A percentile compares a stretch with the other conserved stretches of the same genome.
Evolutionary conservation across 1,284 basidiomycete species (phyloP).

Genomic region (Marasmius oreades): DNA sequence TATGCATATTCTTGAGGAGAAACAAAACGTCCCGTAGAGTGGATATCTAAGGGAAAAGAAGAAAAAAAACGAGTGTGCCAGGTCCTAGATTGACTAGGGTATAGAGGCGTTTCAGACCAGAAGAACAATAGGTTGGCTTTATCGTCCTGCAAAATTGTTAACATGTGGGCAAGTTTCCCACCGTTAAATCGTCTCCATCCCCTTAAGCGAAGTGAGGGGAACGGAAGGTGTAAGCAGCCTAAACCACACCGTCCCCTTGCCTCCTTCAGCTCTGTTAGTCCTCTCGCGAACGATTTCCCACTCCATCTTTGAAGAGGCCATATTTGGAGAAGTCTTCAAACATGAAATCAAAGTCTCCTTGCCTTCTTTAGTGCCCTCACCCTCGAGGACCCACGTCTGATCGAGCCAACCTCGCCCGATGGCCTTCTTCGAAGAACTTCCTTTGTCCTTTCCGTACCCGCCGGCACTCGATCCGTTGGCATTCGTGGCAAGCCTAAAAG

Average conservation of each 20-base stretch:
- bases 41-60: neutral
- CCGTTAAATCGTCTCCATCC: neutral
- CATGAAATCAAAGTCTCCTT: neutral
- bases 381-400: neutral
- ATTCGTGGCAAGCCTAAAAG: neutral
- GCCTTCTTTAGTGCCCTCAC: constrained; percentile 1
- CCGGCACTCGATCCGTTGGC: neutral
- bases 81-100: too few relatives aligned
- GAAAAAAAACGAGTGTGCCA: too few relatives aligned
- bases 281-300: neutral
- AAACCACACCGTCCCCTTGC: neutral
- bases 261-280: neutral
- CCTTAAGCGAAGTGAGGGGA: neutral
- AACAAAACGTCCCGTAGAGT: neutral
- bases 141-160: neutral
- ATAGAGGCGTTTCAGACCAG: too few relatives aligned
- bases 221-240: neutral
- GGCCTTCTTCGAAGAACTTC: too few relatives aligned
- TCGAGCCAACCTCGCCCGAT: neutral
- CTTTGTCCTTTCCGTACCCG: neutral
- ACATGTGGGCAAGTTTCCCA: neutral
- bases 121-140: too few relatives aligned
- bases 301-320: neutral
- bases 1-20: too few relatives aligned
- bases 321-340: neutral